These are phyloP conservation scores for Ajuga chamaepitys DNA, from an alignment of 257 asterid genomes.

Conservation along the genomic window DNA sequence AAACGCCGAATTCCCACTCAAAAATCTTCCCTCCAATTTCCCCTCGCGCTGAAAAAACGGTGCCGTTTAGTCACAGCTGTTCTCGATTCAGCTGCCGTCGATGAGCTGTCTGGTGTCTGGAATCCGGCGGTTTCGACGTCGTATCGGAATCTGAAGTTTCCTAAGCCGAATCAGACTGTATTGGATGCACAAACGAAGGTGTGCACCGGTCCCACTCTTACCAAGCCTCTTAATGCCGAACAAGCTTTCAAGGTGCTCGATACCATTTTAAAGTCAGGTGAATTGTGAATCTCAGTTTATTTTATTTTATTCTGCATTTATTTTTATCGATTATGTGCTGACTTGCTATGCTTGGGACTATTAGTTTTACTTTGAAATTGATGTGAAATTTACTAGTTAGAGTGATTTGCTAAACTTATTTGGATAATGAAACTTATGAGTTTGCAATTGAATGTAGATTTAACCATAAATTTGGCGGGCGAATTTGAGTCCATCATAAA, in stretches of 20 bases:
- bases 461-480: too few relatives aligned
- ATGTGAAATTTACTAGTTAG: background rate
- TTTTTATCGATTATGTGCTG: conserved; percentile 3
- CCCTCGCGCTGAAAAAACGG: conserved; percentile 19
- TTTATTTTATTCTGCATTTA: background rate
- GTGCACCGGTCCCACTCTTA: conserved; percentile 93
- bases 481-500: too few relatives aligned
- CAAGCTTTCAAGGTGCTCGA: conserved; percentile 90
- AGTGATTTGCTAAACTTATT: background rate
- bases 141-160: conserved; percentile 47
- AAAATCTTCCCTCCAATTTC: conserved; percentile 19
- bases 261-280: conserved; percentile 77
- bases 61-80: conserved; percentile 26
- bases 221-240: conserved; percentile 80
- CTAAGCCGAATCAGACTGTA: conserved; percentile 67
- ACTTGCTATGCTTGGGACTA: background rate
- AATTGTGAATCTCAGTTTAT: background rate
- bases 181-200: conserved; percentile 88
- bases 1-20: conserved; percentile 16
- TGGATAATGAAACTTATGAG: too few relatives aligned
- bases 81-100: conserved; percentile 32
- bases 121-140: conserved; percentile 71
- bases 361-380: conserved; percentile 4
- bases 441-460: too few relatives aligned
- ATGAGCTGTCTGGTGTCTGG: conserved; percentile 29